These are phyloP conservation scores for Rhizopogon vesiculosus DNA, from an alignment of 768 basidiomycete genomes.

Conservation along the genomic window DNA sequence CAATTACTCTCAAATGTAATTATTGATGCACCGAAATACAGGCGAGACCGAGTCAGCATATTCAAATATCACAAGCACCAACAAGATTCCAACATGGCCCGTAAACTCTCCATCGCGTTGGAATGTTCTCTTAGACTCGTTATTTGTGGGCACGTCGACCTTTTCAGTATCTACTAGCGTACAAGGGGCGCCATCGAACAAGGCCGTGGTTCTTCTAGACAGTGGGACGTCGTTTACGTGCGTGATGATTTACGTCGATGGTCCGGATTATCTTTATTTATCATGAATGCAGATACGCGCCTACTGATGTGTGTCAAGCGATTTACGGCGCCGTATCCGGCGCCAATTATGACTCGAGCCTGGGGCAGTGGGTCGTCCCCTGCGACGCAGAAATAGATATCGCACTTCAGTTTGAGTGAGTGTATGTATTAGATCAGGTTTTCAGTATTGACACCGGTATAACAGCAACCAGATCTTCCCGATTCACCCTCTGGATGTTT, in stretches of 20 bases:
- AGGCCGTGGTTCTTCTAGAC: constrained; percentile 74
- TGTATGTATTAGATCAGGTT: constrained; percentile 5
- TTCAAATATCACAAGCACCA: constrained; percentile 48
- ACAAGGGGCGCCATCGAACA: constrained; percentile 53
- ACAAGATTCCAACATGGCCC: constrained; percentile 73
- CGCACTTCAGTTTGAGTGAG: constrained; percentile 74
- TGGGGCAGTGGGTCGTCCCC: constrained; percentile 69
- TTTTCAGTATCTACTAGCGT: constrained; percentile 52
- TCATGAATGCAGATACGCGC: constrained; percentile 52
- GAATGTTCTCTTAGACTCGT: constrained; percentile 72
- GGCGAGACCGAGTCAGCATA: constrained; percentile 69
- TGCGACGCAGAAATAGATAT: constrained; percentile 73
- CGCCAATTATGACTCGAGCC: constrained; percentile 46
- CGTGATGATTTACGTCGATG: constrained; percentile 18
- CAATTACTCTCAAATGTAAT: not conserved
- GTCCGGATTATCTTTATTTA: constrained; percentile 2
- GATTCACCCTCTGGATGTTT: constrained; percentile 75
- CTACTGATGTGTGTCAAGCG: constrained; percentile 56
- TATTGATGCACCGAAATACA: constrained; percentile 14
- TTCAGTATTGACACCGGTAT: constrained; percentile 4
- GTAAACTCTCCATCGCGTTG: constrained; percentile 58
- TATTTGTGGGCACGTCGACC: constrained; percentile 54
- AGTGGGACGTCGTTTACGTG: constrained; percentile 81
- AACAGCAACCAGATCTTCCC: constrained; percentile 68
- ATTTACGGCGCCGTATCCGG: constrained; percentile 68